Base-by-base conservation (phyloP, 352 stramenopile genomes). In the Phytophthora idaei region DNA sequence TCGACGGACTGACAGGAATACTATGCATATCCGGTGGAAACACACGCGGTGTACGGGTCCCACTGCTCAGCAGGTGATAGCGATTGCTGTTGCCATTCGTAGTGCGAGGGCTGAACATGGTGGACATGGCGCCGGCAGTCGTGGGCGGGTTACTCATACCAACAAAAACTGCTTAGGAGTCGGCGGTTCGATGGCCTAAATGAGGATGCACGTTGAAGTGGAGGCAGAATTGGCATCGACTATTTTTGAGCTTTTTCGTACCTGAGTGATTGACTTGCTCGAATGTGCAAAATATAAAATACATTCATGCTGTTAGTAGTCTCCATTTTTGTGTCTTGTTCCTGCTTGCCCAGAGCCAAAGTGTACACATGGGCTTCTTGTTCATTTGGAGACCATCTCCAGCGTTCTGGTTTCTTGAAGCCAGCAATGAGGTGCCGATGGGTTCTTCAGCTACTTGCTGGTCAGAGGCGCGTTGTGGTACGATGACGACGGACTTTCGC, bases 1-100 rank as follows among this genome's bases (percentile, higher is more conserved):
- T 75, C 15, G 84, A 89, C 51, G 81, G 83, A 61, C 83, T 91
- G 17, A 90, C 59, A 32, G 81, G 83, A 55, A 91, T 83, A 34
- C 78, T 74, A 14, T 70, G 65, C 14, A 86, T 58, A 29, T 89
- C 78, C 2, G 77, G 71, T 4, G 83, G 80, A 60, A 89, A 89
- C 44, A 91, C 71, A 12, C 80, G 78, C 15, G 78, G 78, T 32
- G 77, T 83, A 25, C 74, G 77, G 28, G 65, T 57, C 1, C 68
- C 60, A 42, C 55, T 71, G 42, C 69, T 81, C 9, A 69, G 37
- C 11, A 85, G 34, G 59, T 85, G 69, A 53, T 83, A 83, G 11
- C 72, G 69, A 46, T 83, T 85, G 57, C 48, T 53, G 39, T 37
- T 64, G 17, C 67, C 57, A 63, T 63, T 71, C 5, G 37, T 57